Conservation (phyloP, 2,329 filamentous ascomycete species). For the Aspergillus sp. region DNA sequence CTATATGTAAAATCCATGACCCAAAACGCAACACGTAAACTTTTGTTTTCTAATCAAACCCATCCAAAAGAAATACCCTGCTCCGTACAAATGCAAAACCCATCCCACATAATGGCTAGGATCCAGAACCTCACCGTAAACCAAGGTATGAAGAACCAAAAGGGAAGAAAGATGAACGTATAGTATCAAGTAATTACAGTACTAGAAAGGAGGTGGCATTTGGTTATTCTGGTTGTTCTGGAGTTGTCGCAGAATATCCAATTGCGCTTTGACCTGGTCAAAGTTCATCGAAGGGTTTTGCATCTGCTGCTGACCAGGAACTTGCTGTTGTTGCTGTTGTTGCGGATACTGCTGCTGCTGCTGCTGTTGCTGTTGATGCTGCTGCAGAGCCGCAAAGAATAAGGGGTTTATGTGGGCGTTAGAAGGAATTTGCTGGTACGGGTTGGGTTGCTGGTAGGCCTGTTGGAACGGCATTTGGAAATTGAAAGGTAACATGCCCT, state of each 20-base stretch:
- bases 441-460: slow-evolving; percentile 44
- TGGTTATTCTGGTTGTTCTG: slow-evolving; percentile 34
- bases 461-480: slow-evolving; percentile 43
- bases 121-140: slow-evolving; percentile 21
- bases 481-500: slow-evolving; percentile 32
- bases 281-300: slow-evolving; percentile 36
- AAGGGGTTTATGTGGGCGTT: slow-evolving; percentile 59
- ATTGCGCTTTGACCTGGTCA: slow-evolving; percentile 42
- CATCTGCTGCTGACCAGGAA: slow-evolving; percentile 23
- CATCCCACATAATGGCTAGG: slow-evolving; percentile 12
- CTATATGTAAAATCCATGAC: not conserved
- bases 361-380: slow-evolving; percentile 42
- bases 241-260: slow-evolving; percentile 41
- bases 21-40: not conserved
- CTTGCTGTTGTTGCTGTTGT: slow-evolving; percentile 24
- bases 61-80: slow-evolving; percentile 4
- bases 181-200: slow-evolving; percentile 8
- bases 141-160: slow-evolving; percentile 6
- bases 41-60: slow-evolving; percentile 5
- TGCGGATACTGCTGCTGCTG: slow-evolving; percentile 23
- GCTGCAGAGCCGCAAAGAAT: slow-evolving; percentile 52
- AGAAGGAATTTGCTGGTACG: slow-evolving; percentile 38
- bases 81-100: slow-evolving; percentile 12
- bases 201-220: slow-evolving; percentile 29
- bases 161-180: slow-evolving; percentile 8